A percentile compares a stretch with the other conserved stretches of the same genome.
These are phyloP conservation scores for Arachis hypogaea DNA, from an alignment of 306 rosid species.

Conservation along the genomic window DNA sequence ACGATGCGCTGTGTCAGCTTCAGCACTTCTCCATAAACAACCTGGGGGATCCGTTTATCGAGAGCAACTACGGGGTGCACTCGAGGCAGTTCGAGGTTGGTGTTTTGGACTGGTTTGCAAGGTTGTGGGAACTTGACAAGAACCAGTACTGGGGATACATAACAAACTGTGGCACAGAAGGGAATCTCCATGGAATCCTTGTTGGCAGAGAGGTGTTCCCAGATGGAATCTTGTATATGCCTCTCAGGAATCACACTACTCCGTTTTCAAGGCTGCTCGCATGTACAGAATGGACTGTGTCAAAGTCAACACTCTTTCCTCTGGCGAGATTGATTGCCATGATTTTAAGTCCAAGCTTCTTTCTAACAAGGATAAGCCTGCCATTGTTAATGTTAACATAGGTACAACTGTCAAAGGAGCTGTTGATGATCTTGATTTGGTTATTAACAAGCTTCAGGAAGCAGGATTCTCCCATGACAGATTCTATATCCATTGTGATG, in stretches of 20 bases:
- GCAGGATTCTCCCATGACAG: conserved; percentile 57
- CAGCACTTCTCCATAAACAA: conserved; percentile 97
- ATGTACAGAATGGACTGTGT: conserved; percentile 61
- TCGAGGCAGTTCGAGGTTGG: conserved; percentile 94
- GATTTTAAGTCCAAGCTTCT: conserved; percentile 56
- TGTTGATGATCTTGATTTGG: conserved; percentile 66
- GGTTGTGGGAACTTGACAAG: conserved; percentile 91
- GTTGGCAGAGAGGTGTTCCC: conserved; percentile 63
- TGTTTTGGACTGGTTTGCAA: conserved; percentile 97
- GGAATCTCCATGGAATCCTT: conserved; percentile 86
- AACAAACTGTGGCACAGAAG: conserved; percentile 98
- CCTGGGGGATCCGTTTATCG: conserved; percentile 97
- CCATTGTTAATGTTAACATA: conserved; percentile 59
- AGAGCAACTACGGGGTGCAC: conserved; percentile 94
- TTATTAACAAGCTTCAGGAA: conserved; percentile 55
- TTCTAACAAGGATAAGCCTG: conserved; percentile 58
- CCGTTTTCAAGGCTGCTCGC: conserved; percentile 55
- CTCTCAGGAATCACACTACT: conserved; percentile 59
- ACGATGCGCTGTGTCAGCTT: conserved; percentile 79
- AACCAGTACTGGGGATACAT: conserved; percentile 97
- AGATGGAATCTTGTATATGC: conserved; percentile 58
- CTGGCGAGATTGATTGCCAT: conserved; percentile 61
- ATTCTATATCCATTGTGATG: conserved; percentile 62
- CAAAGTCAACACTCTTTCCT: conserved; percentile 48
- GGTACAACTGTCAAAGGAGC: conserved; percentile 70